Percentiles rank a stretch among this genome's conserved stretches.
These are phyloP conservation scores for Periconia macrospinosa DNA, from an alignment of 2,329 filamentous ascomycete species.

Conservation along the genomic window DNA sequence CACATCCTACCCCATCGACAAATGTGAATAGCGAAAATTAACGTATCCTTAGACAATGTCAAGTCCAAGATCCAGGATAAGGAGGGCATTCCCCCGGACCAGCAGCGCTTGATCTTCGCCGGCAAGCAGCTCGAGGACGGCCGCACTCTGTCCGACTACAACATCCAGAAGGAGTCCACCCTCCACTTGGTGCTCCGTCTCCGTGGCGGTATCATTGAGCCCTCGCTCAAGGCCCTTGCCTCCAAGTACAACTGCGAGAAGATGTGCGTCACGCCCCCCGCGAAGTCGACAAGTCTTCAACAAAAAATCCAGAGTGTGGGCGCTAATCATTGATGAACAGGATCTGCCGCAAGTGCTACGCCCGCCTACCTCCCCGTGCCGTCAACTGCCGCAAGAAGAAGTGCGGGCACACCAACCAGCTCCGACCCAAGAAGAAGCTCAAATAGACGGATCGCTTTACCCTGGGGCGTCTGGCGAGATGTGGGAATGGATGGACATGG, in stretches of 20 bases:
- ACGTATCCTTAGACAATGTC: conserved; percentile 76
- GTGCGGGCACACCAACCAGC: conserved; percentile 99
- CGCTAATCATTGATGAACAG: conserved; percentile 9
- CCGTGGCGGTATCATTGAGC: conserved; percentile 97
- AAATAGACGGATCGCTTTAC: conserved; percentile 66
- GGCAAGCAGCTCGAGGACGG: conserved; percentile 99
- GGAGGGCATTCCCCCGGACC: conserved; percentile 97
- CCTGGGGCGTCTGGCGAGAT: conserved; percentile 36
- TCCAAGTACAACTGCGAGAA: conserved; percentile 99
- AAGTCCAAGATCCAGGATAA: conserved; percentile 99
- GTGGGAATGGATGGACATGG: conserved; percentile 17
- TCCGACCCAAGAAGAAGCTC: conserved; percentile 99
- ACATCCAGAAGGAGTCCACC: conserved; percentile 99
- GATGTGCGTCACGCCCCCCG: conserved; percentile 56
- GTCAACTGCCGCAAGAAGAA: conserved; percentile 99
- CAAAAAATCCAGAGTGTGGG: not conserved
- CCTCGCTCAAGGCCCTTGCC: conserved; percentile 95
- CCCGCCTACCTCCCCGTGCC: conserved; percentile 92
- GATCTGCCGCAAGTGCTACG: conserved; percentile 99
- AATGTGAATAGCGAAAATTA: conserved; percentile 9
- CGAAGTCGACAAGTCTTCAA: not conserved
- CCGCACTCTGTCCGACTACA: conserved; percentile 95
- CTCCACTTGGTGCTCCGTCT: conserved; percentile 98
- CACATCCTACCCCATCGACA: not conserved
- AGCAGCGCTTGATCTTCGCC: conserved; percentile 98